These are phyloP conservation scores for Phyllosticta citriasiana DNA, from an alignment of 2,329 filamentous ascomycete species.

Conservation along the genomic window DNA sequence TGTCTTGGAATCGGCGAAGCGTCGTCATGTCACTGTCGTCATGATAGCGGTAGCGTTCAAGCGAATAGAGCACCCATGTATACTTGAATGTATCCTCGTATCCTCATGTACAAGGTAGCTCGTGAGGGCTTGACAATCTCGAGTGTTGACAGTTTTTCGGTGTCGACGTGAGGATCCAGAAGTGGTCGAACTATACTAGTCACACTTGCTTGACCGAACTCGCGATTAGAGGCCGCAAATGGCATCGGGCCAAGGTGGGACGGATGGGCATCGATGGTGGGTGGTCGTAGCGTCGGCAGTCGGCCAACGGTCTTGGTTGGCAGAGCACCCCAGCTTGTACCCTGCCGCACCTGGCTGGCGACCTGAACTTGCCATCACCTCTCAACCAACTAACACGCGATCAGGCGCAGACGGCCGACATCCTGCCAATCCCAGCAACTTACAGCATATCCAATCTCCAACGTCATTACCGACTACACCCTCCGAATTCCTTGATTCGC, in stretches of 20 bases:
- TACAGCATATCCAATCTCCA: neutral
- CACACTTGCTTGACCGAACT: neutral
- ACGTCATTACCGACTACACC: neutral
- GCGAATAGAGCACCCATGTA: neutral
- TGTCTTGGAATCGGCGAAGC: neutral
- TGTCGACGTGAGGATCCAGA: too few relatives aligned
- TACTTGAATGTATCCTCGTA: neutral
- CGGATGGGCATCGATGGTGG: neutral
- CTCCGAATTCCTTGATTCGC: neutral
- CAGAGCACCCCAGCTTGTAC: neutral
- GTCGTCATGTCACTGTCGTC: neutral
- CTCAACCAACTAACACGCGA: neutral
- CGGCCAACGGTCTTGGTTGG: neutral
- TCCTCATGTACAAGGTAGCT: neutral
- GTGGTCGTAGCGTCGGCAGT: neutral
- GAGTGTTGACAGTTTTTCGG: too few relatives aligned
- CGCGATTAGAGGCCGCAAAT: neutral
- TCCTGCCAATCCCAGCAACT: neutral
- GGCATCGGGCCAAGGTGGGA: too few relatives aligned
- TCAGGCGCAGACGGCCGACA: neutral
- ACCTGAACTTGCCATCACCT: neutral
- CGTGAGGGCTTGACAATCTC: too few relatives aligned
- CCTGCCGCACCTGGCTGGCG: neutral
- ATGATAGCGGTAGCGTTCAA: neutral
- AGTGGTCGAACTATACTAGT: too few relatives aligned